These are phyloP conservation scores for Fusarium ambrosium DNA, from an alignment of 2,329 filamentous ascomycete species.

Conservation along the genomic window DNA sequence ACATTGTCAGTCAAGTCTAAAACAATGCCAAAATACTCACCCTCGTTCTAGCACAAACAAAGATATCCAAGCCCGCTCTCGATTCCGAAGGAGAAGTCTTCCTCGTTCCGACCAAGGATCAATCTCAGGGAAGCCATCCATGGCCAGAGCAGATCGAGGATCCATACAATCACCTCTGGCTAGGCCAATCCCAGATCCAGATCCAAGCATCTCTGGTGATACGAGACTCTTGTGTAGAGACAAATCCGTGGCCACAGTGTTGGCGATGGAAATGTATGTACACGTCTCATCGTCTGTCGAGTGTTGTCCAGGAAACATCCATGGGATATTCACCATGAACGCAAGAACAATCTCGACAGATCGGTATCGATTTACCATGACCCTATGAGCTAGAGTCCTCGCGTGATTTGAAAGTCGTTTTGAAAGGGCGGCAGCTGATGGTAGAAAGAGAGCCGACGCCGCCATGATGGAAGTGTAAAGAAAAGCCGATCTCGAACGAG, in stretches of 20 bases:
- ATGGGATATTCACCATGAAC: slow-evolving; percentile 82
- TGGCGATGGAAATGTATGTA: slow-evolving; percentile 77
- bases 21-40: slow-evolving; percentile 49
- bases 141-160: slow-evolving; percentile 71
- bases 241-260: slow-evolving; percentile 77
- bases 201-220: slow-evolving; percentile 63
- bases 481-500: slow-evolving; percentile 76
- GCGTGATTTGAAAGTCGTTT: slow-evolving; percentile 75
- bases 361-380: slow-evolving; percentile 72
- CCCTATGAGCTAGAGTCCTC: slow-evolving; percentile 71
- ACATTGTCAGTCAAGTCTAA: not conserved
- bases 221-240: slow-evolving; percentile 78
- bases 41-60: slow-evolving; percentile 80
- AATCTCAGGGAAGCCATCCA: slow-evolving; percentile 77
- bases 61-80: slow-evolving; percentile 79
- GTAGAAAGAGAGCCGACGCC: slow-evolving; percentile 76
- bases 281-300: slow-evolving; percentile 81
- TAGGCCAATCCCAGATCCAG: slow-evolving; percentile 60
- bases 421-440: slow-evolving; percentile 73
- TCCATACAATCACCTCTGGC: slow-evolving; percentile 78
- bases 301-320: slow-evolving; percentile 78
- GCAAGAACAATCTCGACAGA: slow-evolving; percentile 82
- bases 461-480: slow-evolving; percentile 79
- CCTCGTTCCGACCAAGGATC: slow-evolving; percentile 73
- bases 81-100: slow-evolving; percentile 70